phyloP scores from a whole-genome alignment of 2,329 filamentous ascomycete genomes.

The Penicillium sp. region DNA sequence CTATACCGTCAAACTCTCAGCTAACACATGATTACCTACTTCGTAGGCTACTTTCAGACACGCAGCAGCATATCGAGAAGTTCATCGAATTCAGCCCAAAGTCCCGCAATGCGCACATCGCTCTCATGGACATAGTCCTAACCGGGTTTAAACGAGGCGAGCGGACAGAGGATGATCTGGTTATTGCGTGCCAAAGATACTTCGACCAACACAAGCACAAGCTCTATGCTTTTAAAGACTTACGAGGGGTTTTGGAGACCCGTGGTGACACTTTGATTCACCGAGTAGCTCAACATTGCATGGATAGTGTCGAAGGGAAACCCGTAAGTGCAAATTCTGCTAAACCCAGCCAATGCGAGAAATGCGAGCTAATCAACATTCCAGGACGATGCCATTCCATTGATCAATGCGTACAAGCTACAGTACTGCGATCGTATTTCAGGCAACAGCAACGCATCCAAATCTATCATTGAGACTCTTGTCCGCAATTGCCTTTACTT shows the following conservation, averaged over 20 bases:
- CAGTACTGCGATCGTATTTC: constrained; percentile 45
- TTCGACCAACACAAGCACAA: constrained; percentile 44
- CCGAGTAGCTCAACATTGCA: constrained; percentile 2
- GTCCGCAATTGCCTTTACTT: constrained; percentile 40
- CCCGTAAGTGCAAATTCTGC: constrained; percentile 23
- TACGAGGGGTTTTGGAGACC: constrained; percentile 37
- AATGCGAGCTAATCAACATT: constrained; percentile 7
- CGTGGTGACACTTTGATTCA: constrained; percentile 25
- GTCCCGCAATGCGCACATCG: constrained; percentile 46
- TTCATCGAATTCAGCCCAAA: constrained; percentile 38
- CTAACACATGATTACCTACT: constrained; percentile 1
- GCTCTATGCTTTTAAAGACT: constrained; percentile 48
- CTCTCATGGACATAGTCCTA: constrained; percentile 34
- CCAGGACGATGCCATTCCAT: constrained; percentile 29
- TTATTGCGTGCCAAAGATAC: constrained; percentile 43
- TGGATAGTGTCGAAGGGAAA: constrained; percentile 18
- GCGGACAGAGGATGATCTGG: constrained; percentile 32
- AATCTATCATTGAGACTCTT: constrained; percentile 37
- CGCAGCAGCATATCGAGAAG: constrained; percentile 35
- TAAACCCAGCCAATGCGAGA: background rate
- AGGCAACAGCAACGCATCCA: constrained; percentile 27
- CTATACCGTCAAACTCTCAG: background rate
- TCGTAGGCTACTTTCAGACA: constrained; percentile 33
- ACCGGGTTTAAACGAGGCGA: constrained; percentile 29
- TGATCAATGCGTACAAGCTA: constrained; percentile 46